Base-by-base conservation (phyloP, 805 yeast species). In the Spathaspora sp. region DNA sequence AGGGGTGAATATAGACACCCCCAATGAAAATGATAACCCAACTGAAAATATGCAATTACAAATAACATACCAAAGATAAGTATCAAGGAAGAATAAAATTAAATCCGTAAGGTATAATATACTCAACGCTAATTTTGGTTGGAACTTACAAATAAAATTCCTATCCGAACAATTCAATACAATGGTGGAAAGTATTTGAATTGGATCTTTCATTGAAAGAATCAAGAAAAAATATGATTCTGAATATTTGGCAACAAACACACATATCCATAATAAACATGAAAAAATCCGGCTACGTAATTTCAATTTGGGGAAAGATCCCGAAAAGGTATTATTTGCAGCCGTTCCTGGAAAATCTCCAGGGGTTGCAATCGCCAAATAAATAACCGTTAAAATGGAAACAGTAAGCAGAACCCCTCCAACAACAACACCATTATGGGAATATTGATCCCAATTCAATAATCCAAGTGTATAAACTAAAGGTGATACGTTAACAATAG, bases 1-100 rank as follows among this genome's bases (percentile, higher is more conserved):
- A 1, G 76, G 76, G 9, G 70, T 68, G 55, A 70, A 68, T 3
- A 70, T 62, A 7, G 75, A 68, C 8, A 63, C 60, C 0, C 74
- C 74, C 3, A 57, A 52, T 7, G 67, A 60, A 53, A 66, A 66
- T 14, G 74, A 67, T 20, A 70, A 55, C 1, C 58, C 60, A 4
- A 68, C 62, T 5, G 74, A 68, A 52, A 71, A 67, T 5, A 69
- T 44, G 49, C 73, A 67, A 53, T 68, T 70, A 57, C 69, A 62
- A 39, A 71, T 64, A 32, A 70, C 61, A 56, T 71, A 71, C 76
- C 76, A 71, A n/a, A 70, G 60, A 46, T 71, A 71, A 4, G 76
- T 69, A 51, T 71, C 76, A 5, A 71, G 60, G 52, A 71, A 69
- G 51, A 70, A 71, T n/a, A 71, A 55, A 14, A 68, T 60, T 49